A percentile compares a stretch with the other conserved stretches of the same genome.
These are phyloP conservation scores for Daldinia concentrica DNA, from an alignment of 495 filamentous ascomycete species.

Conservation along the genomic window DNA sequence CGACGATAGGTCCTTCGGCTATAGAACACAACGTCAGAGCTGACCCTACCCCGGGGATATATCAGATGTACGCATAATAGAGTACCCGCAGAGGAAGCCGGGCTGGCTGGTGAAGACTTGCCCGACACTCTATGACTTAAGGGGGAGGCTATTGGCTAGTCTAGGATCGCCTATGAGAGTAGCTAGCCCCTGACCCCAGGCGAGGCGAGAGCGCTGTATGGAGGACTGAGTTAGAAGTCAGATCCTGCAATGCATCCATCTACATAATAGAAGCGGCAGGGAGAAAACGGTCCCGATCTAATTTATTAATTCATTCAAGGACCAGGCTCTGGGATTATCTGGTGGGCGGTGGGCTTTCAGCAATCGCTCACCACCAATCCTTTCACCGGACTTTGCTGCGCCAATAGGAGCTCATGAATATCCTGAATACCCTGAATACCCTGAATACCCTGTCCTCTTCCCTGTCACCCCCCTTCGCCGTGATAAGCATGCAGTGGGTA, in stretches of 20 bases:
- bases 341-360: slow-evolving; percentile 27
- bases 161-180: background rate
- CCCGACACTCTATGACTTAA: background rate
- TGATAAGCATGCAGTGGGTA: slow-evolving; percentile 35
- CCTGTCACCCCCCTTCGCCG: slow-evolving; percentile 20
- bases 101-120: background rate
- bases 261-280: slow-evolving; percentile 31
- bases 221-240: slow-evolving; percentile 34
- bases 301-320: slow-evolving; percentile 44
- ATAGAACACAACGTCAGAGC: slow-evolving; percentile 23
- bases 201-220: slow-evolving; percentile 25
- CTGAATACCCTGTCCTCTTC: slow-evolving; percentile 6
- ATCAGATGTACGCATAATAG: slow-evolving; percentile 4
- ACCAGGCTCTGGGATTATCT: slow-evolving; percentile 30
- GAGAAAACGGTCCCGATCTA: slow-evolving; percentile 42
- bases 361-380: slow-evolving; percentile 33
- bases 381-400: slow-evolving; percentile 43
- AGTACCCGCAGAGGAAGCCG: background rate
- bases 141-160: background rate
- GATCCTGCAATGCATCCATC: slow-evolving; percentile 52
- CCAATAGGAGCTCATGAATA: slow-evolving; percentile 39
- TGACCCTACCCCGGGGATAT: slow-evolving; percentile 9
- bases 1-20: slow-evolving; percentile 29
- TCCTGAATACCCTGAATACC: no score
- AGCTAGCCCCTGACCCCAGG: slow-evolving; percentile 27